Evolutionary conservation across 345 rosid species (phyloP), one percentile per base, ranked within the genome.

Genomic region (Firmiana major): DNA sequence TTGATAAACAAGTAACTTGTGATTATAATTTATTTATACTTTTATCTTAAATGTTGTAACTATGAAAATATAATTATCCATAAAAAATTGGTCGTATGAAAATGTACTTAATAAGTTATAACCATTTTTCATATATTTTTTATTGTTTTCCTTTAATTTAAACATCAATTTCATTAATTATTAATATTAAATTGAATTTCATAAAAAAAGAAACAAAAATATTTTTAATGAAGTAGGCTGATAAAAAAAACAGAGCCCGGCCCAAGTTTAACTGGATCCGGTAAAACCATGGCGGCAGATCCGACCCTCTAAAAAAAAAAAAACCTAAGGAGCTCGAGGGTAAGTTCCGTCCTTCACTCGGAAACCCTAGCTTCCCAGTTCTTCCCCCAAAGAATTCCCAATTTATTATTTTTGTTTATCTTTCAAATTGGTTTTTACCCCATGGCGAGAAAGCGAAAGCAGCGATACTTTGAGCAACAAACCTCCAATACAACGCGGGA

Each of bases 391-490:
- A 19, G 2, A 38, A 31, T 22, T 82, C 87, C 86, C 71, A 82
- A 78, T 26, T 65, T 17, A 15, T 53, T 53, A 1, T 17, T 53
- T 53, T 49, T 49, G 54, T 9, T 36, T 16, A 46, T 12, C 31
- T 46, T n/a, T 68, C 79, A 19, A 22, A 45, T 36, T 31, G 38
- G 1, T 7, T 19, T 57, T 57, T 57, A 72, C 59, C 71, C 87
- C 80, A 88, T 88, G 90, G 84, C 89, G 10, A 91, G 84, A 86
- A 91, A 88, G 84, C 85, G 93, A 80, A 89, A 91, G 89, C 85
- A 84, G 58, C 87, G 87, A 76, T 51, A 87, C 13, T 81, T 74
- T 54, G 88, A 87, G 17, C 76, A 75, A 0, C 81, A 76, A 48
- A 38, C 79, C 36, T 63, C 74, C 10, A 81, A 59, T 38, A 69